Conservation (phyloP, 2,329 filamentous ascomycete species). For the Colletotrichum liriopes region DNA sequence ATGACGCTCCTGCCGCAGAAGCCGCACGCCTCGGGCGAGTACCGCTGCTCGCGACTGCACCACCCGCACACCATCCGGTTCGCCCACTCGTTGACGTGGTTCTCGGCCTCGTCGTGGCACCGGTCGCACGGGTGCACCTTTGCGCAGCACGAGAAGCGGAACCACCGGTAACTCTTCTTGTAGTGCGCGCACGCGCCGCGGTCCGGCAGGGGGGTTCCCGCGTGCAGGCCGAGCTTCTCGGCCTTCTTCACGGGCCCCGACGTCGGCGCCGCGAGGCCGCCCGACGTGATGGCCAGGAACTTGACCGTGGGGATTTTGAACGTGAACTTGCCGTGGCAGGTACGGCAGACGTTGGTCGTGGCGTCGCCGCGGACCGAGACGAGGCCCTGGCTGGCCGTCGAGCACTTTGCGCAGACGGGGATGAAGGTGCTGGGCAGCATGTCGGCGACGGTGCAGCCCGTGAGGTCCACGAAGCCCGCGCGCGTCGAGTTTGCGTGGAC, state of each 20-base stretch:
- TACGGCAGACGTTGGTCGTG: constrained; percentile 81
- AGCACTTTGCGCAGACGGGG: constrained; percentile 84
- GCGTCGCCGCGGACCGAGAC: constrained; percentile 82
- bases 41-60: constrained; percentile 87
- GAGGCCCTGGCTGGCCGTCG: constrained; percentile 77
- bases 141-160: constrained; percentile 75
- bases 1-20: constrained; percentile 81
- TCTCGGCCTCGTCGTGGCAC: constrained; percentile 81
- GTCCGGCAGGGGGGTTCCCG: constrained; percentile 69
- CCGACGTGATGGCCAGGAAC: constrained; percentile 79
- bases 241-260: constrained; percentile 60
- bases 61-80: constrained; percentile 87
- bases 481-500: constrained; percentile 82
- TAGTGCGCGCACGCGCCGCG: constrained; percentile 73
- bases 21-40: constrained; percentile 81
- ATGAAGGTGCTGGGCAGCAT: constrained; percentile 85
- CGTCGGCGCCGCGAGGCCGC: constrained; percentile 59
- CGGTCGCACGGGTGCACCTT: constrained; percentile 75
- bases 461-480: constrained; percentile 84
- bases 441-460: constrained; percentile 82
- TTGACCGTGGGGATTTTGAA: constrained; percentile 85
- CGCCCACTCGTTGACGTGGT: constrained; percentile 85
- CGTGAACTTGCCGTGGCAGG: constrained; percentile 85
- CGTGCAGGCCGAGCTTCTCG: constrained; percentile 71
- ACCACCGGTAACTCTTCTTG: constrained; percentile 73